Evolutionary conservation across 1,139 yeast genomes (phyloP), one percentile per base, ranked within the genome.

Genomic region (Martiniozyma asiatica): DNA sequence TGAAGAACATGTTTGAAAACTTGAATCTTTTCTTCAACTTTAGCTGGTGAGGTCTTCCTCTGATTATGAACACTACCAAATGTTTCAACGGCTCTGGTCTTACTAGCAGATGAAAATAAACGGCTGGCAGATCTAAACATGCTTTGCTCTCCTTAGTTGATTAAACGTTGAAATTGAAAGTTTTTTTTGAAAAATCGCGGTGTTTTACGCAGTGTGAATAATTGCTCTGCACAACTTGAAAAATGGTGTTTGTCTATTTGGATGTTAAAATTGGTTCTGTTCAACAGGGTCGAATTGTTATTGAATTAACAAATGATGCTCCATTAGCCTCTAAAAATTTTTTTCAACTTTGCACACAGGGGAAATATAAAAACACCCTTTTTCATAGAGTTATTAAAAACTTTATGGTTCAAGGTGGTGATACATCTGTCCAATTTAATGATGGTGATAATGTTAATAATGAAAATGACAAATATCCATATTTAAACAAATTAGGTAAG

Each of bases 401-500:
- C 49, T 84, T 80, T 45, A 68, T 81, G 54, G 57, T 82, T n/a
- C 94, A 81, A 48, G 79, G 77, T 4, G 94, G 94, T 22, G 89
- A 78, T 45, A 46, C 67, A 6, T 49, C 58, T 0, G 56, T n/a
- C n/a, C n/a, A n/a, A n/a, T n/a, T n/a, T n/a, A 62, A 64, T 6
- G 50, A 56, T 2, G 42, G 22, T n/a, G 27, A 23, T 6, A 27
- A 35, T 5, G 35, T n/a, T n/a, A n/a, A n/a, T n/a, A n/a, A 35
- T 5, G 21, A 14, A 6, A 15, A n/a, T n/a, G n/a, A 33, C 1
- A 37, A 34, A 3, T 59, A 63, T 31, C 56, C 60, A 0, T 31
- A 23, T 23, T 48, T 53, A n/a, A 46, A 39, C 1, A 41, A 55
- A 4, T 39, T 64, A 5, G 82, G 82, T 1, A 59, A 53, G 19